phyloP scores from a whole-genome alignment of 192 early-diverging fungal species.

The Coemansia sp. region DNA sequence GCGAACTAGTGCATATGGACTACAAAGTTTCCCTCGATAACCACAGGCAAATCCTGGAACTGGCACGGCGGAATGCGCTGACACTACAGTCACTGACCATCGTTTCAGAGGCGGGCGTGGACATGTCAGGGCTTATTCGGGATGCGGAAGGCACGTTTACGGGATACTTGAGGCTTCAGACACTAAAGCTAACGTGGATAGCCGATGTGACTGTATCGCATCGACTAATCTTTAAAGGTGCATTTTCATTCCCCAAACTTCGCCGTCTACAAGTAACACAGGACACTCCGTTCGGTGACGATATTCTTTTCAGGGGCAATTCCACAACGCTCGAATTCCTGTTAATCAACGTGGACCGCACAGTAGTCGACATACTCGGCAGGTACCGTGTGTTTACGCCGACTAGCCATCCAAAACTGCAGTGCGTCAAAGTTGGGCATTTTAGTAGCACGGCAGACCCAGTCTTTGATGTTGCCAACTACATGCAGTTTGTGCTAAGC shows the following conservation, averaged over 20 bases:
- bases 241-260: conserved; percentile 5
- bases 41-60: background rate
- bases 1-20: background rate
- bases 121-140: conserved; percentile 1
- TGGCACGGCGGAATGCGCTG: background rate
- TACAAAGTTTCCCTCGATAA: background rate
- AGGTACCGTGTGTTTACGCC: conserved; percentile 5
- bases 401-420: background rate
- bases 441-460: background rate
- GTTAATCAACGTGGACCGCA: background rate
- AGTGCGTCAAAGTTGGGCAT: background rate
- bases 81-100: background rate
- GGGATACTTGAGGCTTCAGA: background rate
- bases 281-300: conserved; percentile 8
- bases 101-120: background rate
- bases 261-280: background rate
- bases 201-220: background rate
- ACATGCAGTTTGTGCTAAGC: background rate
- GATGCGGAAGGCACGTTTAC: conserved; percentile 5
- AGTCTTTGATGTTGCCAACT: background rate
- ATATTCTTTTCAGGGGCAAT: conserved; percentile 10
- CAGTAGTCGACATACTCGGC: conserved; percentile 6
- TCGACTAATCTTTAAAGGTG: background rate
- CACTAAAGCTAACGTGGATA: background rate
- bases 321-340: background rate